A percentile compares a stretch with the other conserved stretches of the same genome.
Evolutionary conservation across 2,329 filamentous ascomycete species (phyloP).

Genomic region (Colletotrichum magnum): DNA sequence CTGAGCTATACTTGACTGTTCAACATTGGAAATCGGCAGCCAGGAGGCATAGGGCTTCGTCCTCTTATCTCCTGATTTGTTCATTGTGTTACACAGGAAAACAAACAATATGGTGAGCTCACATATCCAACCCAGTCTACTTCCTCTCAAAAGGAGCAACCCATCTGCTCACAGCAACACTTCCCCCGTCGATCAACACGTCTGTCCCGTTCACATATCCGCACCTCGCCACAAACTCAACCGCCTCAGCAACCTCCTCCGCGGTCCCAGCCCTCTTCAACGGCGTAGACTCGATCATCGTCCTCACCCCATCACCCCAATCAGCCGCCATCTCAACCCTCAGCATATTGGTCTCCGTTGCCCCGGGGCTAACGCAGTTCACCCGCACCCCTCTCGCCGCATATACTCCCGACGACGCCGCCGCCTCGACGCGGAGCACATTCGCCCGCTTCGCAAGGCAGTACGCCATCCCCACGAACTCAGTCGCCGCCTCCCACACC

Average conservation of each 20-base stretch:
- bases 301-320: neutral
- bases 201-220: slow-evolving; percentile 21
- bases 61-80: too few species aligned
- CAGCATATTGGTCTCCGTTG: slow-evolving; percentile 30
- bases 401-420: slow-evolving; percentile 3
- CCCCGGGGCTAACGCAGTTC: slow-evolving; percentile 18
- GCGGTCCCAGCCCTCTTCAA: slow-evolving; percentile 14
- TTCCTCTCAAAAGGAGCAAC: neutral
- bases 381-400: slow-evolving; percentile 8
- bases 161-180: slow-evolving; percentile 18
- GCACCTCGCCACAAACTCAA: slow-evolving; percentile 20
- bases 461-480: slow-evolving; percentile 1
- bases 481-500: neutral
- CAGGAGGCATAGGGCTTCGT: too few species aligned
- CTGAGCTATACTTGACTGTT: too few species aligned
- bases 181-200: slow-evolving; percentile 15
- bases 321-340: slow-evolving; percentile 1
- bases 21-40: too few species aligned
- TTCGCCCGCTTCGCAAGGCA: slow-evolving; percentile 21
- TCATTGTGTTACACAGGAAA: too few species aligned
- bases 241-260: slow-evolving; percentile 26
- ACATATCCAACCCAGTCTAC: neutral
- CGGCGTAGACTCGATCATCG: slow-evolving; percentile 21
- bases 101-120: neutral
- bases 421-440: slow-evolving; percentile 5